Evolutionary conservation across 2,329 filamentous ascomycete genomes (phyloP).

Genomic region (Cladophialophora yegresii): DNA sequence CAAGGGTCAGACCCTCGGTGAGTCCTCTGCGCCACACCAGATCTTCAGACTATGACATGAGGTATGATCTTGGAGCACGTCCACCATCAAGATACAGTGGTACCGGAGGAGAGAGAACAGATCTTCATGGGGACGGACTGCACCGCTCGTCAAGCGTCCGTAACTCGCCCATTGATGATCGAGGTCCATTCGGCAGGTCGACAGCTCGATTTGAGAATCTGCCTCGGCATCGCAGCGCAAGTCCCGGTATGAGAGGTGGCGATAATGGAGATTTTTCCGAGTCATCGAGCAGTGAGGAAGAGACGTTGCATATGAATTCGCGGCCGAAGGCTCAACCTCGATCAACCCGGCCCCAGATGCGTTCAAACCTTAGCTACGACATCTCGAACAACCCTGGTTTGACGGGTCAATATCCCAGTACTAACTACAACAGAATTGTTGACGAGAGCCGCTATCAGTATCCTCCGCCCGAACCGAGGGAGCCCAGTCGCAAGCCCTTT

Average conservation of each 20-base stretch:
- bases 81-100: constrained; percentile 58
- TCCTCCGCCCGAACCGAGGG: constrained; percentile 33
- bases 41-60: constrained; percentile 40
- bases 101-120: constrained; percentile 59
- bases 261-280: constrained; percentile 30
- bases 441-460: constrained; percentile 31
- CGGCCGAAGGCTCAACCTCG: constrained; percentile 45
- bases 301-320: constrained; percentile 19
- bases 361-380: constrained; percentile 11
- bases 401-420: constrained; percentile 34
- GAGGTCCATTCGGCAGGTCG: constrained; percentile 41
- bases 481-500: constrained; percentile 30
- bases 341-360: constrained; percentile 20
- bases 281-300: constrained; percentile 39
- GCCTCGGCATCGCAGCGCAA: constrained; percentile 48
- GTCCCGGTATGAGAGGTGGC: constrained; percentile 43
- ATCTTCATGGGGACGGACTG: constrained; percentile 55
- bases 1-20: constrained; percentile 34
- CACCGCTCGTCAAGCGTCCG: constrained; percentile 57
- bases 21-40: constrained; percentile 44
- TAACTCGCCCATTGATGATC: constrained; percentile 48
- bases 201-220: constrained; percentile 42
- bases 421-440: constrained; percentile 35
- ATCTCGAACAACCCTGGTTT: constrained; percentile 26
- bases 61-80: constrained; percentile 49